phyloP scores from a whole-genome alignment of 257 asterid species.

The Nicotiana noctiflora region DNA sequence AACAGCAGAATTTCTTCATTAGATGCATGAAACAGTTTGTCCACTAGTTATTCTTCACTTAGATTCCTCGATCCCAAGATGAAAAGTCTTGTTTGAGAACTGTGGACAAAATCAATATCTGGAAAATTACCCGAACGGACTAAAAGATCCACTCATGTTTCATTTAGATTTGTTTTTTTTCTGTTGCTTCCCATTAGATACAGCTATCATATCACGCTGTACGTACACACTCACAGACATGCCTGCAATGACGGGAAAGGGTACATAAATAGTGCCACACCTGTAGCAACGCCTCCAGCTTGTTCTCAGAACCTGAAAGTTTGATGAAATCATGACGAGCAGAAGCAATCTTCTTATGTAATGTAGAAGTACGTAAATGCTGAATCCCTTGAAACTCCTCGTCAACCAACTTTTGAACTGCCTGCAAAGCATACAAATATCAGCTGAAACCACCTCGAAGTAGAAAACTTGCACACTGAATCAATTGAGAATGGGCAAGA shows the following conservation, averaged over 20 bases:
- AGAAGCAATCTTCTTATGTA: conserved; percentile 87
- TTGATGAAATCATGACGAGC: conserved; percentile 96
- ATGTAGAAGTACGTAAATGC: conserved; percentile 82
- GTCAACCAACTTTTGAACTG: conserved; percentile 78
- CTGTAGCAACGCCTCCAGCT: conserved; percentile 94
- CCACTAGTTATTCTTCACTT: background rate
- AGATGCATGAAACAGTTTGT: background rate
- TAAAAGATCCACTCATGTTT: background rate
- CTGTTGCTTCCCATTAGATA: background rate
- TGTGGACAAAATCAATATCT: background rate
- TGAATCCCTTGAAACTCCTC: conserved; percentile 90
- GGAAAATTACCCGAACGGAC: background rate
- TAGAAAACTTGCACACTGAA: background rate
- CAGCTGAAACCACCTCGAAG: conserved; percentile 2
- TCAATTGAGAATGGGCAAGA: background rate
- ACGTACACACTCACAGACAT: background rate
- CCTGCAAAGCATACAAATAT: conserved; percentile 37
- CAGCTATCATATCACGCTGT: background rate
- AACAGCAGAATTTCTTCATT: background rate
- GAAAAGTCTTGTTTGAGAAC: background rate
- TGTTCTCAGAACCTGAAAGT: conserved; percentile 93
- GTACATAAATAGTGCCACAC: conserved; percentile 20
- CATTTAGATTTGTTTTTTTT: background rate
- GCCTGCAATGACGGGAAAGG: background rate
- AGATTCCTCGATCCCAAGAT: background rate